Conservation (phyloP, 2,329 filamentous ascomycete genomes). For the Ceratocystis papillata region DNA sequence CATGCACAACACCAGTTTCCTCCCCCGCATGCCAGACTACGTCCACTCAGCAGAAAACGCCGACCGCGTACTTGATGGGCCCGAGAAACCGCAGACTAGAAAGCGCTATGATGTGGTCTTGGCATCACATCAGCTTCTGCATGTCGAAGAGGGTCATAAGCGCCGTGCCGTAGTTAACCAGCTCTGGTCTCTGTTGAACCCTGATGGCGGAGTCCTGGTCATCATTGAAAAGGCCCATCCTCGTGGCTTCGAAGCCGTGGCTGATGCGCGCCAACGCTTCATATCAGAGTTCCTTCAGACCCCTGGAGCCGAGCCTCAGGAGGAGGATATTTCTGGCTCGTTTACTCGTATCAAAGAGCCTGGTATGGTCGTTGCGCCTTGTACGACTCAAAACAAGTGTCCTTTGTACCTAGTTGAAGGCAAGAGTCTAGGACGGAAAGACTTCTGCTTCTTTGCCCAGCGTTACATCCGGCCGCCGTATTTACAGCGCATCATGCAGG, state of each 20-base stretch:
- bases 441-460: conserved; percentile 85
- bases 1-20: conserved; percentile 79
- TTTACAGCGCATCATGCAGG: conserved; percentile 63
- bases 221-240: conserved; percentile 85
- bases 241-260: conserved; percentile 84
- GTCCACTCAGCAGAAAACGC: conserved; percentile 52
- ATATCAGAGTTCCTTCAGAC: conserved; percentile 61
- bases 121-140: conserved; percentile 72
- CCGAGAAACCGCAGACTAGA: conserved; percentile 44
- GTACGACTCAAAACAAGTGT: conserved; percentile 78
- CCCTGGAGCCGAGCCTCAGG: conserved; percentile 31
- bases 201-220: conserved; percentile 74
- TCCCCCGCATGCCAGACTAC: conserved; percentile 84
- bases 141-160: conserved; percentile 61
- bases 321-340: conserved; percentile 25
- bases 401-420: conserved; percentile 76
- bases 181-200: conserved; percentile 76
- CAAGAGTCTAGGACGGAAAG: conserved; percentile 61
- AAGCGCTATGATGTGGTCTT: conserved; percentile 87
- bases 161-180: conserved; percentile 75
- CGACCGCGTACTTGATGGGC: conserved; percentile 49
- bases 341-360: conserved; percentile 40
- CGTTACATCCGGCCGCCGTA: conserved; percentile 76
- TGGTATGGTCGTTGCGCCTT: conserved; percentile 60
- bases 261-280: conserved; percentile 68